A percentile compares a stretch with the other conserved stretches of the same genome.
Evolutionary conservation across 106 monocot genomes (phyloP).

Genomic region (Chionographis japonica): DNA sequence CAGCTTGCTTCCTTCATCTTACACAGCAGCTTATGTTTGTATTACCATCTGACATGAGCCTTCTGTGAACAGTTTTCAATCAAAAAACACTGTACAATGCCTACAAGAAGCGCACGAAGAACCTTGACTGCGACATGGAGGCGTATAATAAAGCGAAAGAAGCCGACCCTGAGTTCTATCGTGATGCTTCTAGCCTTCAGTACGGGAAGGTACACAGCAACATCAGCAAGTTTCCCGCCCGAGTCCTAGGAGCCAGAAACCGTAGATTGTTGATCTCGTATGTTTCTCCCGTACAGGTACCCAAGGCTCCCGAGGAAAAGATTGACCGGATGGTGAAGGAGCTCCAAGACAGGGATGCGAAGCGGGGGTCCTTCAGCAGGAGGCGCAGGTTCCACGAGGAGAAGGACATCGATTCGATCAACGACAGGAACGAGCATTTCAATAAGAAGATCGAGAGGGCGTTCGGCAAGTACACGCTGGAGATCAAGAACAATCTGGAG

Average conservation of each 20-base stretch:
- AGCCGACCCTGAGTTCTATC: constrained; percentile 93
- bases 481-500: constrained; percentile 99
- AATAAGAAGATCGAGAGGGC: constrained; percentile 99
- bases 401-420: constrained; percentile 97
- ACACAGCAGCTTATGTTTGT: not conserved
- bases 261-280: not conserved
- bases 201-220: constrained; percentile 69
- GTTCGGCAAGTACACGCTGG: constrained; percentile 95
- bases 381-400: constrained; percentile 92
- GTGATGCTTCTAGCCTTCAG: constrained; percentile 91
- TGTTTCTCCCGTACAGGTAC: constrained; percentile 20
- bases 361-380: constrained; percentile 81
- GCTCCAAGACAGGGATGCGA: constrained; percentile 66
- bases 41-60: not conserved
- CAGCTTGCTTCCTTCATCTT: too few relatives aligned
- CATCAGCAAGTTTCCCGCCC: not conserved
- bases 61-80: constrained; percentile 75
- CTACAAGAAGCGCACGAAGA: constrained; percentile 85
- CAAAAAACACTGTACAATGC: constrained; percentile 94
- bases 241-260: not conserved
- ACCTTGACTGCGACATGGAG: constrained; percentile 83
- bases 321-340: constrained; percentile 94
- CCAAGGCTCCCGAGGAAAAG: constrained; percentile 67
- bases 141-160: constrained; percentile 93
- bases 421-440: constrained; percentile 97